A percentile compares a stretch with the other conserved stretches of the same genome.
Conservation (phyloP, 164 flowering plant genomes). For the Cinnamomum chago region DNA sequence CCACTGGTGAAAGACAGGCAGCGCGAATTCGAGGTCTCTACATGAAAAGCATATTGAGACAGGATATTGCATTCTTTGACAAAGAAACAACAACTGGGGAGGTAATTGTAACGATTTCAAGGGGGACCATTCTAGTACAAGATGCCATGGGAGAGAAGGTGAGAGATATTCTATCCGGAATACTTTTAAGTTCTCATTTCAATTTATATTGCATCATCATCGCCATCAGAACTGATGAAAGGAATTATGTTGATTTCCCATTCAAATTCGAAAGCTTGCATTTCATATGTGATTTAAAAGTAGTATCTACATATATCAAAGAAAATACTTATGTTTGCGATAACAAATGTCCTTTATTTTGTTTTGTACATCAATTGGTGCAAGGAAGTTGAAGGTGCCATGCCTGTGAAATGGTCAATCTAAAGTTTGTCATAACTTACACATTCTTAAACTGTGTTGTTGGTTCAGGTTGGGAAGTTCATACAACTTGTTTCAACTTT, state of each 20-base stretch:
- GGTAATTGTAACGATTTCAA: conserved; percentile 63
- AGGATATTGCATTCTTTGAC: conserved; percentile 63
- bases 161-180: neutral
- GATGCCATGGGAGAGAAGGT: conserved; percentile 74
- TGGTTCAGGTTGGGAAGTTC: conserved; percentile 27
- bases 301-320: too few species aligned
- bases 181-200: neutral
- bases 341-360: too few species aligned
- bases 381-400: neutral
- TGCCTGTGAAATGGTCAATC: neutral
- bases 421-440: too few species aligned
- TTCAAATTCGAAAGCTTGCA: too few species aligned
- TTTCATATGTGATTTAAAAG: too few species aligned
- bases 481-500: conserved; percentile 25
- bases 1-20: conserved; percentile 57
- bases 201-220: too few species aligned
- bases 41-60: conserved; percentile 51
- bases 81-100: conserved; percentile 64
- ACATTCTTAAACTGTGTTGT: neutral
- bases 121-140: conserved; percentile 65
- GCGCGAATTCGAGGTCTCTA: conserved; percentile 44
- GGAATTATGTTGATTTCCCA: too few species aligned
- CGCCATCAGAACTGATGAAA: too few species aligned
- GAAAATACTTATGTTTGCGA: too few species aligned
- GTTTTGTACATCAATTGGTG: too few species aligned